Percentiles rank a stretch among this genome's conserved stretches.
Conservation (phyloP, 2,329 filamentous ascomycete genomes). For the Corynespora cassiicola region DNA sequence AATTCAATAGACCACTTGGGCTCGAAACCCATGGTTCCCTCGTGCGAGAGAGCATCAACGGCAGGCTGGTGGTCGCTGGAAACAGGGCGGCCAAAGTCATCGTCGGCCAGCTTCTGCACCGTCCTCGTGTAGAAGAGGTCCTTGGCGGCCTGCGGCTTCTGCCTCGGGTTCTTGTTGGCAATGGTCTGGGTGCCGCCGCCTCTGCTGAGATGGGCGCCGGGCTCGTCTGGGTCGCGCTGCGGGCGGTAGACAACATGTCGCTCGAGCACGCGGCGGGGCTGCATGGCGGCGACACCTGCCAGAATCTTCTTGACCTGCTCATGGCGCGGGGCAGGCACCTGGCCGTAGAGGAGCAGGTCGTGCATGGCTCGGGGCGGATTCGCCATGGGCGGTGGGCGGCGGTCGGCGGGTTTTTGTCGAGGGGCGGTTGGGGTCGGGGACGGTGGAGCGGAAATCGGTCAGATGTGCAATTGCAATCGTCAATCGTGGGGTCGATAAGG, state of each 20-base stretch:
- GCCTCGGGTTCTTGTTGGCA: constrained; percentile 28
- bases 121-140: constrained; percentile 62
- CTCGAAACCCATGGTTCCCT: constrained; percentile 29
- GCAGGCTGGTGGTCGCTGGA: constrained; percentile 13
- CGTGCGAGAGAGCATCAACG: constrained; percentile 23
- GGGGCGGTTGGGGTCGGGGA: constrained; percentile 16
- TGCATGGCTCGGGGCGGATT: constrained; percentile 57
- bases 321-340: constrained; percentile 63
- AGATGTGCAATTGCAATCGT: too few relatives aligned
- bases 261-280: constrained; percentile 61
- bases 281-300: constrained; percentile 66
- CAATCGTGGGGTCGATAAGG: constrained; percentile 38
- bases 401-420: constrained; percentile 14
- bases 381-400: constrained; percentile 12
- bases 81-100: constrained; percentile 41
- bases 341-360: constrained; percentile 67
- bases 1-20: constrained; percentile 48
- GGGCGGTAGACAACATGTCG: constrained; percentile 66
- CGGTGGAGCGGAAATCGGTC: too few relatives aligned
- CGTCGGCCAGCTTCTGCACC: constrained; percentile 49
- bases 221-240: constrained; percentile 52
- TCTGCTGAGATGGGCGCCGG: constrained; percentile 40
- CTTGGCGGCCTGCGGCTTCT: constrained; percentile 43
- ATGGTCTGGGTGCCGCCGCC: constrained; percentile 47
- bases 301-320: constrained; percentile 67